These are phyloP conservation scores for Fusarium dlaminii DNA, from an alignment of 2,329 filamentous ascomycete species.

Conservation along the genomic window DNA sequence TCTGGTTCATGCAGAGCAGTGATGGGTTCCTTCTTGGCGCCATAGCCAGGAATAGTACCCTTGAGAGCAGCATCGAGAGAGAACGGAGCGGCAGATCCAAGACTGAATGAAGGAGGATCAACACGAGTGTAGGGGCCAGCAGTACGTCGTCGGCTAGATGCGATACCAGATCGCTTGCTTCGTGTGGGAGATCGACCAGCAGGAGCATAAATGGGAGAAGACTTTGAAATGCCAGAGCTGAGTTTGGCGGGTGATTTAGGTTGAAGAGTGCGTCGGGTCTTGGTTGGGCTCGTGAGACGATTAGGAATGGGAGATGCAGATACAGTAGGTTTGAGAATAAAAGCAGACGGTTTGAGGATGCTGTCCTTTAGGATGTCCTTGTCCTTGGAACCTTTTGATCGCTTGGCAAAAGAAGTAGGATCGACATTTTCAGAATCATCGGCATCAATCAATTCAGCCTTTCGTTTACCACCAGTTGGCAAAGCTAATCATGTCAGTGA, in stretches of 20 bases:
- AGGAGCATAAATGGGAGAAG: constrained; percentile 70
- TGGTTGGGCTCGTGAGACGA: constrained; percentile 48
- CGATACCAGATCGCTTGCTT: constrained; percentile 72
- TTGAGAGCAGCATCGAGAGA: constrained; percentile 85
- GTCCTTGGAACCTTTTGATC: constrained; percentile 60
- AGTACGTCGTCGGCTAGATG: constrained; percentile 73
- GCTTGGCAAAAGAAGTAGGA: constrained; percentile 66
- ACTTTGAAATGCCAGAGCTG: constrained; percentile 55
- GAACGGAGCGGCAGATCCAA: constrained; percentile 72
- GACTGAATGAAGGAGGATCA: constrained; percentile 72
- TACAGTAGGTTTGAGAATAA: constrained; percentile 55
- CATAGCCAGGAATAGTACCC: constrained; percentile 75
- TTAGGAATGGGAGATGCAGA: constrained; percentile 43
- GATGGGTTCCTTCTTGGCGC: constrained; percentile 43
- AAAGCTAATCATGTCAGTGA: constrained; percentile 50
- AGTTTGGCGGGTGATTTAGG: constrained; percentile 63
- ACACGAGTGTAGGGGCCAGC: constrained; percentile 73
- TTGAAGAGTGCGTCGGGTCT: constrained; percentile 57
- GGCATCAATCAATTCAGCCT: constrained; percentile 62
- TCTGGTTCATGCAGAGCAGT: constrained; percentile 54
- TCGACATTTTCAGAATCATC: constrained; percentile 71
- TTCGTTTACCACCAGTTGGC: constrained; percentile 62
- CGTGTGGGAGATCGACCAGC: constrained; percentile 84
- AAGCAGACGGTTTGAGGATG: constrained; percentile 59
- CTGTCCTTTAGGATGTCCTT: constrained; percentile 48